Percentiles rank a stretch among this genome's conserved stretches.
phyloP scores from a whole-genome alignment of 2,329 filamentous ascomycete genomes.

The Hymenoscyphus linearis region DNA sequence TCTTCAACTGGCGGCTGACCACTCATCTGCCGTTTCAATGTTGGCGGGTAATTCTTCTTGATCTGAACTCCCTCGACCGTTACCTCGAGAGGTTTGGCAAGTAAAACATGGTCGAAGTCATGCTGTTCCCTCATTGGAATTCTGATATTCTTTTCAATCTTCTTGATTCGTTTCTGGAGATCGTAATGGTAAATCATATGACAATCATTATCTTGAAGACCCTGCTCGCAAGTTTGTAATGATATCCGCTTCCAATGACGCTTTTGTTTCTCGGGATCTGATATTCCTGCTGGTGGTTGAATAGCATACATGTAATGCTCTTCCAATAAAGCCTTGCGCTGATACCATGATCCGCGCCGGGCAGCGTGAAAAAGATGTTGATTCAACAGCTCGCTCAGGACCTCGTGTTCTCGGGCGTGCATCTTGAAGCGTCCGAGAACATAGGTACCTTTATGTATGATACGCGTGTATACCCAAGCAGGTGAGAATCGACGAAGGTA shows the following conservation, averaged over 20 bases:
- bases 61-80: slow-evolving; percentile 73
- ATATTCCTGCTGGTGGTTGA: slow-evolving; percentile 17
- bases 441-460: slow-evolving; percentile 80
- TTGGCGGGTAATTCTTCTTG: slow-evolving; percentile 48
- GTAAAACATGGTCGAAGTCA: slow-evolving; percentile 80
- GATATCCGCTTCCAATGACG: slow-evolving; percentile 78
- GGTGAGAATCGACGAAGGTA: slow-evolving; percentile 88
- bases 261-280: slow-evolving; percentile 56
- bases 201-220: slow-evolving; percentile 80
- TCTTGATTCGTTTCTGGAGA: slow-evolving; percentile 86
- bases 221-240: slow-evolving; percentile 74
- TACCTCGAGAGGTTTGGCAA: slow-evolving; percentile 71
- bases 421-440: slow-evolving; percentile 79
- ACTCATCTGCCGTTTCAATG: slow-evolving; percentile 17
- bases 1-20: slow-evolving; percentile 17
- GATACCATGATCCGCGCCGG: slow-evolving; percentile 87
- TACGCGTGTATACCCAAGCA: slow-evolving; percentile 87
- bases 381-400: slow-evolving; percentile 68
- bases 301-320: slow-evolving; percentile 85
- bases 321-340: slow-evolving; percentile 87
- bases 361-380: slow-evolving; percentile 83
- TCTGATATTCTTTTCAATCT: slow-evolving; percentile 79
- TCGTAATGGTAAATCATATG: slow-evolving; percentile 94
- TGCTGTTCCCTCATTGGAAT: slow-evolving; percentile 84
- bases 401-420: slow-evolving; percentile 67